Conservation (phyloP, 2,329 filamentous ascomycete genomes). For the Tolypocladium inflatum region DNA sequence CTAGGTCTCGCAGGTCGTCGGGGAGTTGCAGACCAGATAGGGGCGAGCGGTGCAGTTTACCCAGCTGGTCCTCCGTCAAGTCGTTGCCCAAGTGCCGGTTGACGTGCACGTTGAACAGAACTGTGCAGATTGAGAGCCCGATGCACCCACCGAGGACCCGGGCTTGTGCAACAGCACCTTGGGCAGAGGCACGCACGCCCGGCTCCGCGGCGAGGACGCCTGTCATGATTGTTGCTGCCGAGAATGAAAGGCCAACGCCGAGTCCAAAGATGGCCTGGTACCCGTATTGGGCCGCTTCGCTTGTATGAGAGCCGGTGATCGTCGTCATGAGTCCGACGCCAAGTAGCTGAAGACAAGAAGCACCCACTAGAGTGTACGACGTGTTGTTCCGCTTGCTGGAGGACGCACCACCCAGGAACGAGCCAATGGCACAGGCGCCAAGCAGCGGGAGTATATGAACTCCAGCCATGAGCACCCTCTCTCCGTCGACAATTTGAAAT, state of each 20-base stretch:
- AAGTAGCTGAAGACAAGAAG: constrained; percentile 41
- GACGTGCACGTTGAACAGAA: constrained; percentile 42
- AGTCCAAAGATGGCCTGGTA: constrained; percentile 48
- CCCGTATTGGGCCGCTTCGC: constrained; percentile 36
- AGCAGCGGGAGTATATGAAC: constrained; percentile 50
- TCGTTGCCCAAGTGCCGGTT: constrained; percentile 24
- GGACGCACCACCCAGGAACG: constrained; percentile 43
- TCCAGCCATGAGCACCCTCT: constrained; percentile 43
- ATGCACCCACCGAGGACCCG: constrained; percentile 51
- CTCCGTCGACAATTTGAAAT: constrained; percentile 48
- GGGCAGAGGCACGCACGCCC: constrained; percentile 44
- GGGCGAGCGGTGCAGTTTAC: constrained; percentile 33
- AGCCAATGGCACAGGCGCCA: constrained; percentile 45
- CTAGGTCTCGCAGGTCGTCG: constrained; percentile 17
- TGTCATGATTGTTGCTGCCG: constrained; percentile 47
- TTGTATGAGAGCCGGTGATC: constrained; percentile 20
- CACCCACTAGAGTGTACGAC: constrained; percentile 37
- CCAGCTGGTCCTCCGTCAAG: constrained; percentile 27
- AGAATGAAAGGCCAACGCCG: constrained; percentile 49
- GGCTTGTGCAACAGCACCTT: constrained; percentile 50
- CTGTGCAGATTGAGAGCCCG: constrained; percentile 48
- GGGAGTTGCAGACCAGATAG: constrained; percentile 26
- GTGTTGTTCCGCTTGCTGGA: constrained; percentile 46
- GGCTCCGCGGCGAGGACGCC: constrained; percentile 38
- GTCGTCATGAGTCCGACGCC: constrained; percentile 42